These are phyloP conservation scores for Biscogniauxia mediterranea DNA, from an alignment of 2,329 filamentous ascomycete genomes.

Conservation along the genomic window DNA sequence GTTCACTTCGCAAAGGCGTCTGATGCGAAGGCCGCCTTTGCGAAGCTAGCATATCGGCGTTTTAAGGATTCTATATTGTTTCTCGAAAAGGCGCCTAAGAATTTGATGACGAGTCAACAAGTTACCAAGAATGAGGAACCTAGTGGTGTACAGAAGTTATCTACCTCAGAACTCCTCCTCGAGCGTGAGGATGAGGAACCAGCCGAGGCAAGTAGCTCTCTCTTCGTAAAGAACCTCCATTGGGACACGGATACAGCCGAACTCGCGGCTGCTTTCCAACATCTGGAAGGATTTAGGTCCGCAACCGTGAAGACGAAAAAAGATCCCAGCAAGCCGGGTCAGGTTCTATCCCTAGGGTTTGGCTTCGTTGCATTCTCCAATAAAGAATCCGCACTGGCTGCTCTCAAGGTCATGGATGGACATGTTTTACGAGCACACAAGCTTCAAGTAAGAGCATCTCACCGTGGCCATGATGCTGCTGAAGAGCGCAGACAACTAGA, in stretches of 20 bases:
- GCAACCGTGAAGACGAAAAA: constrained; percentile 90
- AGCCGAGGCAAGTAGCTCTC: constrained; percentile 65
- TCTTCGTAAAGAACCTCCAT: constrained; percentile 93
- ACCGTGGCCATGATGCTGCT: constrained; percentile 82
- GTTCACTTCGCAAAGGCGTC: constrained; percentile 79
- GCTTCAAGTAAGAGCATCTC: constrained; percentile 79
- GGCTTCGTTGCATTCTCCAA: constrained; percentile 88
- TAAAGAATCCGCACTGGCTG: constrained; percentile 75
- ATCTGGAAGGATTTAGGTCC: constrained; percentile 83
- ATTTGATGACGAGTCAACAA: constrained; percentile 53
- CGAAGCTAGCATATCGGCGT: constrained; percentile 81
- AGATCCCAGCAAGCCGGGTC: constrained; percentile 85
- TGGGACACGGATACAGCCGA: constrained; percentile 80
- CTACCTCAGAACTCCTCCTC: constrained; percentile 67
- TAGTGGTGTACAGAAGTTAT: constrained; percentile 58
- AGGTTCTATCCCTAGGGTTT: constrained; percentile 94
- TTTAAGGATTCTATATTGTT: constrained; percentile 90
- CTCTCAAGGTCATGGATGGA: constrained; percentile 83
- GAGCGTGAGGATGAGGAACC: constrained; percentile 46
- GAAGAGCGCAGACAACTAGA: constrained; percentile 84
- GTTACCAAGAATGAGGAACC: constrained; percentile 27
- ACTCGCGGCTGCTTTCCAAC: constrained; percentile 73
- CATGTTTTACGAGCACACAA: constrained; percentile 84
- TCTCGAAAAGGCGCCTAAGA: constrained; percentile 87
- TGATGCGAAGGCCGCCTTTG: constrained; percentile 81